These are phyloP conservation scores for Mimosa bimucronata DNA, from an alignment of 306 rosid species.

Conservation along the genomic window DNA sequence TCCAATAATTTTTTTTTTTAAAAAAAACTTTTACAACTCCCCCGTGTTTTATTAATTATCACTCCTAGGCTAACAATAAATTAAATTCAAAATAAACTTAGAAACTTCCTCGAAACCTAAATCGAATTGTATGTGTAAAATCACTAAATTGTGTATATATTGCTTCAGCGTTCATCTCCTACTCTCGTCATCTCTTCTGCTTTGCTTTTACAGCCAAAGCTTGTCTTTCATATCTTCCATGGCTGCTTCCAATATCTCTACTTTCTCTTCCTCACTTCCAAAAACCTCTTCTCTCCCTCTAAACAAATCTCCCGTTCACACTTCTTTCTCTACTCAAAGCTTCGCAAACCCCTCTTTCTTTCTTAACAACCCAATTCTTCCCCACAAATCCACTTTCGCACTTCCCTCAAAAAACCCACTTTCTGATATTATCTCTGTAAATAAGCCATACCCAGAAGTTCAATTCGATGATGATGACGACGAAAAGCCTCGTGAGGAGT, in stretches of 20 bases:
- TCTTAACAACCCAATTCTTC: slow-evolving; percentile 8
- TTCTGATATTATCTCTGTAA: slow-evolving; percentile 38
- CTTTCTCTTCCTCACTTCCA: slow-evolving; percentile 35
- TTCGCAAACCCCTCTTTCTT: slow-evolving; percentile 39
- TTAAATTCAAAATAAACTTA: not conserved
- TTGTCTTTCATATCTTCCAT: not conserved
- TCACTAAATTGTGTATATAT: no score
- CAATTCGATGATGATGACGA: slow-evolving; percentile 38
- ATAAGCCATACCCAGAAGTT: slow-evolving; percentile 18
- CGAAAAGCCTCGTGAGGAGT: slow-evolving; percentile 94
- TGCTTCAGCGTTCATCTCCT: not conserved
- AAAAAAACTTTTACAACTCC: no score
- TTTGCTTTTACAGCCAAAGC: not conserved
- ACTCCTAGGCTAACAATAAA: not conserved
- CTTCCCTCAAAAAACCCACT: slow-evolving; percentile 46
- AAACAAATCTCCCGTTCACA: slow-evolving; percentile 16
- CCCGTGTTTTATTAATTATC: no score
- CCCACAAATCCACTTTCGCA: slow-evolving; percentile 29
- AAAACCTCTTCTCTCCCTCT: slow-evolving; percentile 29
- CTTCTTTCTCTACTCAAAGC: slow-evolving; percentile 38
- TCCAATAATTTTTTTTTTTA: no score
- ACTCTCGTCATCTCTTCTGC: not conserved
- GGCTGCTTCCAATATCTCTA: slow-evolving; percentile 5
- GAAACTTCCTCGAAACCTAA: not conserved
- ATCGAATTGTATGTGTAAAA: not conserved